Evolutionary conservation across 208 protist species (phyloP).

Genomic region (Vickermania ingenoplastis): DNA sequence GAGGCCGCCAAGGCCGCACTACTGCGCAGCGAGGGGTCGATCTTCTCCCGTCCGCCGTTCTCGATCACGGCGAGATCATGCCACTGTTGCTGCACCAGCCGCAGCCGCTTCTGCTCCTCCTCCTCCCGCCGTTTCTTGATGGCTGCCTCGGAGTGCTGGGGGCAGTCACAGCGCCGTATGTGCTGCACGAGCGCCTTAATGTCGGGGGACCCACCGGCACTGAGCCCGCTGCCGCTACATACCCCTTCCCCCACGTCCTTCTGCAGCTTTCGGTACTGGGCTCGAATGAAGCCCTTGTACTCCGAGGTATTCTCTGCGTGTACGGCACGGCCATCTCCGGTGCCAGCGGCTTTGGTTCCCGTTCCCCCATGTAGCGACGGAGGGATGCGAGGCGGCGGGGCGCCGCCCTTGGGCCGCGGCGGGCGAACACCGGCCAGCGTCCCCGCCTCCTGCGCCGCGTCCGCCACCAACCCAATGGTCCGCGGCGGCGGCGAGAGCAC

Average conservation of each 20-base stretch:
- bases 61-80: conserved; percentile 38
- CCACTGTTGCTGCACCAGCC: conserved; percentile 27
- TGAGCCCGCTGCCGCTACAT: conserved; percentile 1
- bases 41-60: conserved; percentile 34
- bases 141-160: conserved; percentile 17
- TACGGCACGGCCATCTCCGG: too few species aligned
- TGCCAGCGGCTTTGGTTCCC: too few species aligned
- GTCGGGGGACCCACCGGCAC: neutral
- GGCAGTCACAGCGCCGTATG: conserved; percentile 12
- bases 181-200: conserved; percentile 6
- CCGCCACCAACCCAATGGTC: neutral
- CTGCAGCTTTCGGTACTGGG: conserved; percentile 28
- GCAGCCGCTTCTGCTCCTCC: conserved; percentile 28
- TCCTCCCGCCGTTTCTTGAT: conserved; percentile 10
- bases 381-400: neutral
- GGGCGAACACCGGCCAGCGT: too few species aligned
- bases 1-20: conserved; percentile 23
- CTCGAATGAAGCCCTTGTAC: conserved; percentile 23
- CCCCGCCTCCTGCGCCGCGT: neutral
- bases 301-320: conserved; percentile 5
- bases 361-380: neutral
- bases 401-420: too few species aligned
- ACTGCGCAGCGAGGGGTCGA: conserved; percentile 23
- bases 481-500: neutral
- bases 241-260: conserved; percentile 9